Percentiles rank a stretch among this genome's conserved stretches.
These are phyloP conservation scores for Pisolithus thermaeus DNA, from an alignment of 1,284 basidiomycete genomes.

Conservation along the genomic window DNA sequence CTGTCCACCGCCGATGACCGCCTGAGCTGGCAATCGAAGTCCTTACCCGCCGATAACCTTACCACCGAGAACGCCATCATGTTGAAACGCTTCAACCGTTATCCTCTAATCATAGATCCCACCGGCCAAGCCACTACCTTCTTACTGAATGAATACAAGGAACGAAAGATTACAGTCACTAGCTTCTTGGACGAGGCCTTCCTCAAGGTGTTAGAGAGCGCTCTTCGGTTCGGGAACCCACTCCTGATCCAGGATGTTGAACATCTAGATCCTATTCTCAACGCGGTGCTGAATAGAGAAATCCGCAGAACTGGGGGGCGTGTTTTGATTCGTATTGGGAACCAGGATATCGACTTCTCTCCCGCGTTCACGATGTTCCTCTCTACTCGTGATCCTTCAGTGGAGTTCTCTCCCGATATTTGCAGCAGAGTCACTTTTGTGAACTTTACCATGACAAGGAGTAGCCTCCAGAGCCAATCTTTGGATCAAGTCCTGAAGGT, in stretches of 20 bases:
- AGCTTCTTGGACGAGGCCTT: conserved; percentile 99
- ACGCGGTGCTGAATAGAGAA: conserved; percentile 96
- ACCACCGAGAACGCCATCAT: conserved; percentile 99
- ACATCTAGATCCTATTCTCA: conserved; percentile 95
- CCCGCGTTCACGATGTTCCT: conserved; percentile 99
- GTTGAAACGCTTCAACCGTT: conserved; percentile 97
- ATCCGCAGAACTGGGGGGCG: conserved; percentile 94
- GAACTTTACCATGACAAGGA: conserved; percentile 99
- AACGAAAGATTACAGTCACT: conserved; percentile 95
- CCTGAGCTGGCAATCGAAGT: conserved; percentile 92
- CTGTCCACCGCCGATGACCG: conserved; percentile 97
- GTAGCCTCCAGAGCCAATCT: conserved; percentile 96
- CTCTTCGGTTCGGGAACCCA: conserved; percentile 98
- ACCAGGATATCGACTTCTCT: conserved; percentile 98
- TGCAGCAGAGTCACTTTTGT: conserved; percentile 99
- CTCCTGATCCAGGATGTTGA: conserved; percentile 98
- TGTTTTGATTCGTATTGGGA: conserved; percentile 96
- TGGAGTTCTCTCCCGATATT: conserved; percentile 97
- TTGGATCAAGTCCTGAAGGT: conserved; percentile 96
- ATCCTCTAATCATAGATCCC: conserved; percentile 97
- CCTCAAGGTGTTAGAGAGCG: conserved; percentile 96
- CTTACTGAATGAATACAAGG: conserved; percentile 91
- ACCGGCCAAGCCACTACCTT: conserved; percentile 98
- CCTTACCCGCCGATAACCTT: conserved; percentile 90
- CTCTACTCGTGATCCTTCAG: conserved; percentile 93